Evolutionary conservation across 208 protist genomes (phyloP).

Genomic region (Trichomonas tenax): DNA sequence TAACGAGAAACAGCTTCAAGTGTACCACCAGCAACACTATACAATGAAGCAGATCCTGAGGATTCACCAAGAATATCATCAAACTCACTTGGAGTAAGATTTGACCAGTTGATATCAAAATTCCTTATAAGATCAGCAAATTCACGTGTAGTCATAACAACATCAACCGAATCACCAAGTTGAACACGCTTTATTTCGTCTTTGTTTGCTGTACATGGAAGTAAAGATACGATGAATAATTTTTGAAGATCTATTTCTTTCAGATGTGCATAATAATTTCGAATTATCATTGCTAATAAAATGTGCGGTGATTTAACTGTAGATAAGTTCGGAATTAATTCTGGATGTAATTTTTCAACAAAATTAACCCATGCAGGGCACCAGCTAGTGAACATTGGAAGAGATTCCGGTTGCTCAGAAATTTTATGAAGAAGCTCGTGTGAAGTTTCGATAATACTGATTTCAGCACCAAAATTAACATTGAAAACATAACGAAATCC

Average conservation of each 20-base stretch:
- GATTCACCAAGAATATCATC: conserved; percentile 37
- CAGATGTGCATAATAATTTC: not conserved
- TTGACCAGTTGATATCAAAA: not conserved
- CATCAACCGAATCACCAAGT: conserved; percentile 23
- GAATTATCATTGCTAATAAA: not conserved
- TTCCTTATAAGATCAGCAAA: conserved; percentile 23
- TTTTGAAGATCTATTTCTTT: not conserved
- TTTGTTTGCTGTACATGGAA: conserved; percentile 42
- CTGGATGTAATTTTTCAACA: conserved; percentile 4
- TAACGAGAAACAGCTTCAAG: conserved; percentile 35
- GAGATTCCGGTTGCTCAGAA: not conserved
- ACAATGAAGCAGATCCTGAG: conserved; percentile 35
- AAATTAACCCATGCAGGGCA: conserved; percentile 45
- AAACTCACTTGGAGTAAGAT: not conserved
- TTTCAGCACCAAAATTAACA: conserved; percentile 40
- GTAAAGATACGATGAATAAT: conserved; percentile 32
- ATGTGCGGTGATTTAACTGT: conserved; percentile 11
- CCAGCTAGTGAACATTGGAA: conserved; percentile 42
- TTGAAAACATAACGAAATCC: conserved; percentile 44
- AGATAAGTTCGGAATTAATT: not conserved
- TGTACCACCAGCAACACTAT: conserved; percentile 40
- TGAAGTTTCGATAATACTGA: conserved; percentile 42
- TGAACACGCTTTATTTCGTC: conserved; percentile 31
- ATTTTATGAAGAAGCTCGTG: conserved; percentile 31
- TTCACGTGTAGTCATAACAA: conserved; percentile 37